phyloP scores from a whole-genome alignment of 169 alveolate genomes.

The Eimeria maxima region DNA sequence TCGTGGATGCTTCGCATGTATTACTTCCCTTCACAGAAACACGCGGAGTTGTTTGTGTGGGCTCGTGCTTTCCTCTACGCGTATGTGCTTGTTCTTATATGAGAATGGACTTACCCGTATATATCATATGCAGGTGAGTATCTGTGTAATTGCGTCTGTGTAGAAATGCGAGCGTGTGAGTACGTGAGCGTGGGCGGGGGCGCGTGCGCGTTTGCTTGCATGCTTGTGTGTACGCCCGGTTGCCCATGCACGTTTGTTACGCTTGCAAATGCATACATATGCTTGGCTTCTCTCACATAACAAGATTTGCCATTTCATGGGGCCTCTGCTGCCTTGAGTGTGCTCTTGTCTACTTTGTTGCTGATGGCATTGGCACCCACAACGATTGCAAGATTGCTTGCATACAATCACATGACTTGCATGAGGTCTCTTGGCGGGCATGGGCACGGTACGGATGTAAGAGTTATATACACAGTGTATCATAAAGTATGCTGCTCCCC shows the following conservation, averaged over 20 bases:
- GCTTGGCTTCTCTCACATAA: not conserved
- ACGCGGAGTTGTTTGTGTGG: not conserved
- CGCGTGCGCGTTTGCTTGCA: not conserved
- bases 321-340: not conserved
- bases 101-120: not conserved
- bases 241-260: not conserved
- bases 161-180: too few relatives aligned
- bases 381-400: not conserved
- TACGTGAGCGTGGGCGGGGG: too few relatives aligned
- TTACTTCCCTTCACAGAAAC: not conserved
- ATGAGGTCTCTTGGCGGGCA: not conserved
- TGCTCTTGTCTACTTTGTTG: not conserved
- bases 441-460: not conserved
- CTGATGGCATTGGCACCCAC: not conserved
- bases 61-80: not conserved
- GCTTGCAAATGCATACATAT: not conserved
- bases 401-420: not conserved
- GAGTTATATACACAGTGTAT: not conserved
- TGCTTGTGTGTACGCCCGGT: not conserved
- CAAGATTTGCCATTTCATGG: not conserved
- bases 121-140: not conserved
- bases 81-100: not conserved
- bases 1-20: not conserved
- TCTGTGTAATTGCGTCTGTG: not conserved
- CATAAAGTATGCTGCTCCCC: not conserved